Conservation (phyloP, 73 alveolate species). For the Tetrahymena thermophila region DNA sequence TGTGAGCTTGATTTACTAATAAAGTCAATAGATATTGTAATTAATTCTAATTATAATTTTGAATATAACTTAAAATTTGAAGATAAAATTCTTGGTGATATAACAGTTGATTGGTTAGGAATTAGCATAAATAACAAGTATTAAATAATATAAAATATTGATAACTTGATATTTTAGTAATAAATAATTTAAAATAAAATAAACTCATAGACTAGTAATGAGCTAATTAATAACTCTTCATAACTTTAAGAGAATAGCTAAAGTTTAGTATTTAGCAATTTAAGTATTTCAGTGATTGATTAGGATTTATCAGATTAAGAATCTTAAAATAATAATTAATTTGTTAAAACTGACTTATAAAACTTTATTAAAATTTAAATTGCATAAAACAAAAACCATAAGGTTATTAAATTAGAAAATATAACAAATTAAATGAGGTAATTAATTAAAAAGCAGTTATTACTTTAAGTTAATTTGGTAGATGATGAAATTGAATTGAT, state of each 20-base stretch:
- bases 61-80: not conserved
- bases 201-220: not conserved
- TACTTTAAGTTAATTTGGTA: not conserved
- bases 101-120: not conserved
- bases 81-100: not conserved
- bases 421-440: not conserved
- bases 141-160: not conserved
- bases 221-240: too few relatives aligned
- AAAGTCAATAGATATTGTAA: not conserved
- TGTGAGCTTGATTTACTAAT: not conserved
- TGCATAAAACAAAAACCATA: not conserved
- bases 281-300: not conserved
- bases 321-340: not conserved
- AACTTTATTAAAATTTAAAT: not conserved
- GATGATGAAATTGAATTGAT: not conserved
- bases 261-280: too few relatives aligned
- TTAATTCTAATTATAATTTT: not conserved
- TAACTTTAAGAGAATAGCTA: not conserved
- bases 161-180: not conserved
- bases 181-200: not conserved
- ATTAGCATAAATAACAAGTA: not conserved
- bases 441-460: not conserved
- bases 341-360: not conserved
- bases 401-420: not conserved
- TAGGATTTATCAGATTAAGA: not conserved